Conservation (phyloP, 1,284 basidiomycete genomes). For the Gastroboletus turbinatus region DNA sequence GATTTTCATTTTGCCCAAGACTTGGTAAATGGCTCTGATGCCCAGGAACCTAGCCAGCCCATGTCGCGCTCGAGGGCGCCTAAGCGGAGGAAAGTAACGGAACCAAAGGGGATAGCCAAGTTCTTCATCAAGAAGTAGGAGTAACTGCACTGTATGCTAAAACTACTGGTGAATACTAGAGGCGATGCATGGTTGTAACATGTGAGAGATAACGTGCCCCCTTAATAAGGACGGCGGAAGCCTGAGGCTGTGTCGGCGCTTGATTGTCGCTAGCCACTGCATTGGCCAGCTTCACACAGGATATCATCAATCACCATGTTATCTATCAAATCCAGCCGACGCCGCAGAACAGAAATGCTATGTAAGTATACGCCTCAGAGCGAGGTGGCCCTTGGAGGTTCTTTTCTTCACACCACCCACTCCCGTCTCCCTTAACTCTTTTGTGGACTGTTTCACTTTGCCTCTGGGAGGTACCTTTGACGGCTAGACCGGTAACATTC, state of each 20-base stretch:
- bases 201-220: neutral
- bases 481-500: conserved; percentile 32
- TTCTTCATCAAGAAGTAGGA: conserved; percentile 57
- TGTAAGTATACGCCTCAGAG: conserved; percentile 1
- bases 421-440: conserved; percentile 27
- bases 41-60: conserved; percentile 1
- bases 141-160: neutral
- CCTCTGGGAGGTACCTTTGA: conserved; percentile 37
- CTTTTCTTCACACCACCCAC: conserved; percentile 19
- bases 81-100: conserved; percentile 47
- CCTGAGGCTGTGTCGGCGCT: conserved; percentile 5
- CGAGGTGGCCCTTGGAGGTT: neutral
- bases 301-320: neutral
- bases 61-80: conserved; percentile 24
- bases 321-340: conserved; percentile 5
- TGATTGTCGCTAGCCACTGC: conserved; percentile 18
- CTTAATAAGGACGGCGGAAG: neutral
- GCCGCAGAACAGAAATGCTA: neutral
- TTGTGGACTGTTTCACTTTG: conserved; percentile 44
- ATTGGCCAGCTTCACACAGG: conserved; percentile 6
- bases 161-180: neutral
- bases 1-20: conserved; percentile 88
- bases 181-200: neutral
- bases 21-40: conserved; percentile 46
- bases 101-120: conserved; percentile 66